A percentile compares a stretch with the other conserved stretches of the same genome.
Conservation (phyloP, 1,284 basidiomycete species). For the Ustilago vetiveriae region DNA sequence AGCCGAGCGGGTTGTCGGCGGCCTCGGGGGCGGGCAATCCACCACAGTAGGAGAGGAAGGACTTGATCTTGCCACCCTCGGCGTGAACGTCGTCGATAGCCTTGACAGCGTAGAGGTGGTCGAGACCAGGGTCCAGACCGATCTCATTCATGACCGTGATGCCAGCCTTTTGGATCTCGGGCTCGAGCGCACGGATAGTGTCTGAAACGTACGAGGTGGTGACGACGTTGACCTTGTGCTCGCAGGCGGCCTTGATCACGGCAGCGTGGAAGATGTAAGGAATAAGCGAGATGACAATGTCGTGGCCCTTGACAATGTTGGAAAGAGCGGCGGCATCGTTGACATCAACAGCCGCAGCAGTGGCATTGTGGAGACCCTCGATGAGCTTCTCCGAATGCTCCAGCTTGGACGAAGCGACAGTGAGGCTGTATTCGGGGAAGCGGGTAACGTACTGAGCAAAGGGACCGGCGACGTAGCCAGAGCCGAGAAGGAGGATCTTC, state of each 20-base stretch:
- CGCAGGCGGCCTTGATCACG: slow-evolving; percentile 95
- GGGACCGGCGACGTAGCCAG: slow-evolving; percentile 92
- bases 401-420: slow-evolving; percentile 71
- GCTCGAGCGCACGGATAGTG: slow-evolving; percentile 87
- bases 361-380: slow-evolving; percentile 76
- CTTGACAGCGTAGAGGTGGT: slow-evolving; percentile 96
- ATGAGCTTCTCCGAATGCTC: slow-evolving; percentile 75
- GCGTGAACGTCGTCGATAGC: slow-evolving; percentile 92
- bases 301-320: slow-evolving; percentile 81
- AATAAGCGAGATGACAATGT: slow-evolving; percentile 95
- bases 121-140: slow-evolving; percentile 95
- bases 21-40: slow-evolving; percentile 91
- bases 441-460: slow-evolving; percentile 92
- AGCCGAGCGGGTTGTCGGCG: slow-evolving; percentile 93
- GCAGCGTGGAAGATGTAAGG: slow-evolving; percentile 91
- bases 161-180: slow-evolving; percentile 84
- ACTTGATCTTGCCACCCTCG: slow-evolving; percentile 87
- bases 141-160: slow-evolving; percentile 98
- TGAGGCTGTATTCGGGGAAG: slow-evolving; percentile 82
- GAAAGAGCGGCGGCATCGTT: slow-evolving; percentile 79
- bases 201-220: slow-evolving; percentile 96
- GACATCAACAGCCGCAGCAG: slow-evolving; percentile 84
- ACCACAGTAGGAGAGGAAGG: slow-evolving; percentile 96
- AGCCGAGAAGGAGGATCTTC: slow-evolving; percentile 90
- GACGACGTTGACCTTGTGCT: slow-evolving; percentile 92